Conservation (phyloP, 73 alveolate genomes). For the Uronychia binucleata region DNA sequence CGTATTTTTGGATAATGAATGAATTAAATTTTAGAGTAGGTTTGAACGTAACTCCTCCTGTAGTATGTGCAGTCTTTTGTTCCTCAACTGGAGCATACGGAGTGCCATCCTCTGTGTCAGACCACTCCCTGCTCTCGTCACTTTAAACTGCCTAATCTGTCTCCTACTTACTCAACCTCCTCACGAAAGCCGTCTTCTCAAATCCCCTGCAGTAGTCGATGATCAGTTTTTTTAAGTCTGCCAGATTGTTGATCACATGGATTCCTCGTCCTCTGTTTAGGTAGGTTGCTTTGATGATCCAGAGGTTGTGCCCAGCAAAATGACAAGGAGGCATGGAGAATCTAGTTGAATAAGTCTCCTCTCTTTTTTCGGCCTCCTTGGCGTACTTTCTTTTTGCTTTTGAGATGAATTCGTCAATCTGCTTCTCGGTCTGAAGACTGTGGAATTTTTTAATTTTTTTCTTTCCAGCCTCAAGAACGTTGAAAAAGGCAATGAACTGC, state of each 20-base stretch:
- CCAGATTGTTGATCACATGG: constrained; percentile 57
- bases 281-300: constrained; percentile 85
- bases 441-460: neutral
- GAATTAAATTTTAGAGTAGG: constrained; percentile 7
- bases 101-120: neutral
- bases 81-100: neutral
- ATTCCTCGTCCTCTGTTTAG: constrained; percentile 89
- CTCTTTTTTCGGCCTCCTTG: constrained; percentile 5
- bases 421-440: neutral
- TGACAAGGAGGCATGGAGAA: constrained; percentile 54
- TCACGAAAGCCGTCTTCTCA: constrained; percentile 6
- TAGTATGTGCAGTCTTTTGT: neutral
- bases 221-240: constrained; percentile 56
- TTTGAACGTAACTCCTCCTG: neutral
- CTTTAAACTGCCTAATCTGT: too few species aligned
- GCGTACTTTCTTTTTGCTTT: neutral
- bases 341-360: neutral
- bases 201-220: constrained; percentile 54
- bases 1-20: constrained; percentile 68
- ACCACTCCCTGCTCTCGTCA: neutral
- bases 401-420: neutral
- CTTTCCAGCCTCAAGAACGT: neutral
- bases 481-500: neutral
- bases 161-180: neutral
- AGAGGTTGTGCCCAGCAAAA: constrained; percentile 80